Evolutionary conservation across 768 basidiomycete genomes (phyloP), one percentile per base, ranked within the genome.

Genomic region (Suillus occidentalis): DNA sequence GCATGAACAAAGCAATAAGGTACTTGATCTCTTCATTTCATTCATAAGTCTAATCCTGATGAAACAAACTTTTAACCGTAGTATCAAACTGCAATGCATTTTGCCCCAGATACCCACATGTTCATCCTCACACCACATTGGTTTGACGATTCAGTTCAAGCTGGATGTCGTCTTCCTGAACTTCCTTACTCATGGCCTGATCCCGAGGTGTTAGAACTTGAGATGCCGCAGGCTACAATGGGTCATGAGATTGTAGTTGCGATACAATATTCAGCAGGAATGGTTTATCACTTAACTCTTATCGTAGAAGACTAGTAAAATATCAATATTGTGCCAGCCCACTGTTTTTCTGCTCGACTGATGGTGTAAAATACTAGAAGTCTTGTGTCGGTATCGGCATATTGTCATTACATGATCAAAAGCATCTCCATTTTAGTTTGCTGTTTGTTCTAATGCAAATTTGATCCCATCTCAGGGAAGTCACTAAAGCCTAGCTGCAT

Each of bases 71-170:
- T 10, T 37, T 37, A 37, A 37, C 12, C 42, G 18, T 39, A 82
- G 72, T 83, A 82, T 69, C 72, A 78, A 40, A 81, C 78, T 2
- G 82, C 83, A 34, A 77, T 89, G 67, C 85, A 89, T 67, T 88
- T 84, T 73, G 83, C 86, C 60, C 75, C 83, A 4, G 77, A 83
- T 58, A 88, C 87, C 0, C 76, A 80, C 12, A 84, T 95, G 70
- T 85, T 82, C 60, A 79, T 94, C 10, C 71, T 97, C 22, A 82
- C 94, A 0, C 95, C 95, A 0, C 92, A 95, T 67, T 97, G 95
- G 95, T 95, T 95, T 66, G 92, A 95, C 69, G 93, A 95, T 68
- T 83, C 83, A 4, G 82, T 91, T 22, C 81, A 85, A 13, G 78
- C 92, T 16, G 87, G 86, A 4, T 74, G 83, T 13, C 76, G 76